Evolutionary conservation across 2,329 filamentous ascomycete species (phyloP).

Genomic region (Xylariaceae sp.): DNA sequence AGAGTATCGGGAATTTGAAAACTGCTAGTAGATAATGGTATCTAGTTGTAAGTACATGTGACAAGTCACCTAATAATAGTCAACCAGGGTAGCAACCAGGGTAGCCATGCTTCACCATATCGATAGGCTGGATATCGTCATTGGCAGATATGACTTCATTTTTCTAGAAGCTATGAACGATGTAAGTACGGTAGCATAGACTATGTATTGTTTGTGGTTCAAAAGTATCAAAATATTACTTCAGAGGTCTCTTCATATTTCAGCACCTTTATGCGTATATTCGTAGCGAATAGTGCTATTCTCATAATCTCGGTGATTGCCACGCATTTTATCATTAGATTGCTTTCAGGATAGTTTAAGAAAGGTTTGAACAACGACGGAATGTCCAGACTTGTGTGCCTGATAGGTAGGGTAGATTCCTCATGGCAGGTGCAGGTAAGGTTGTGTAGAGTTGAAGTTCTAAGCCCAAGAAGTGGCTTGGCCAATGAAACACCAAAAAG

Average conservation of each 20-base stretch:
- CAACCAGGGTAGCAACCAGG: too few species aligned
- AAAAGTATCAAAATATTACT: neutral
- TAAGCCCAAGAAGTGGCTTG: neutral
- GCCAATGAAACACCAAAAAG: neutral
- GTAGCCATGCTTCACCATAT: neutral
- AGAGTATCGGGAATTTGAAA: too few species aligned
- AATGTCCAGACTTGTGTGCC: neutral
- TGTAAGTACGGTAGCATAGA: neutral
- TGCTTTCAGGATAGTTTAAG: neutral
- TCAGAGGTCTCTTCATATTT: neutral
- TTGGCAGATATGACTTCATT: neutral
- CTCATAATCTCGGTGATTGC: neutral
- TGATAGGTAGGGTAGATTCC: neutral
- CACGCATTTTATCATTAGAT: neutral
- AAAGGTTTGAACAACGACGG: neutral
- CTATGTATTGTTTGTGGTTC: neutral
- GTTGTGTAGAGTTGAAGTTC: neutral
- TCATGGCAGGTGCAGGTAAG: neutral
- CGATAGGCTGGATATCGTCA: neutral
- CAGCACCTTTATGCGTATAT: neutral
- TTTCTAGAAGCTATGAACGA: neutral
- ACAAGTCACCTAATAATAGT: too few species aligned
- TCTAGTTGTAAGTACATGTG: neutral
- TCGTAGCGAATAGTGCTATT: neutral
- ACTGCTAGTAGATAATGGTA: neutral